Evolutionary conservation across 2,329 filamentous ascomycete genomes (phyloP), one percentile per base, ranked within the genome.

Genomic region (Paramyrothecium roridum): DNA sequence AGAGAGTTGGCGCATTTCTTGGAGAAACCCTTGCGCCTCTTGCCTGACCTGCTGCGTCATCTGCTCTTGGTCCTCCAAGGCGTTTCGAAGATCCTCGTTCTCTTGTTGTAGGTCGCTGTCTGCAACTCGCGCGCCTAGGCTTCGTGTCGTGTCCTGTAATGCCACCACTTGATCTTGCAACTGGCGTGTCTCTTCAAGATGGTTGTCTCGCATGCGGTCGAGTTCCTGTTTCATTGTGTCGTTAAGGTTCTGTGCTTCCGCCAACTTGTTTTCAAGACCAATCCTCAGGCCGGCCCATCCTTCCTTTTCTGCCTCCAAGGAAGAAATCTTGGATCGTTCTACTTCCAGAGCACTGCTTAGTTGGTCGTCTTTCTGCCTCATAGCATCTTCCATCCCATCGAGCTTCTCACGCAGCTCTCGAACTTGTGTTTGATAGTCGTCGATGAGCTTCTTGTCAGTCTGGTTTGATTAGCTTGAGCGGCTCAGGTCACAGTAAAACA

Each of bases 1-100:
- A 6, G 93, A 96, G 49, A 98, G 80, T 48, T 84, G 78, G 59
- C 90, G 87, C 95, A 98, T 99, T 72, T 99, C 95, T 58, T 84
- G 81, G 47, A 99, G 74, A 68, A 93, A 96, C 51, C 86, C 83
- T 55, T 90, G 86, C 0, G 93, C 92, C 73, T 97, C 91, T 54
- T 83, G 84, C 22, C 90, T 86, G 33, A 97, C 95, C 65, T 96
- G 90, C 58, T 96, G 89, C 0, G 92, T 96, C 2, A 95, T 83
- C 55, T 88, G 82, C 62, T 91, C 87, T 69, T 98, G 93, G 59
- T 93, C 82, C 52, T 79, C 76, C 21, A 93, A 73, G 30, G 88
- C 82, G 37, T 73, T 70, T 59, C 88, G 84, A 21, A 93, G 74
- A 47, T 84, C 83, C 55, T 87, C 81, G 64, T 97, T 90, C 65